These are phyloP conservation scores for Saccharomycopsis crataegensis DNA, from an alignment of 1,139 yeast species.

Conservation along the genomic window DNA sequence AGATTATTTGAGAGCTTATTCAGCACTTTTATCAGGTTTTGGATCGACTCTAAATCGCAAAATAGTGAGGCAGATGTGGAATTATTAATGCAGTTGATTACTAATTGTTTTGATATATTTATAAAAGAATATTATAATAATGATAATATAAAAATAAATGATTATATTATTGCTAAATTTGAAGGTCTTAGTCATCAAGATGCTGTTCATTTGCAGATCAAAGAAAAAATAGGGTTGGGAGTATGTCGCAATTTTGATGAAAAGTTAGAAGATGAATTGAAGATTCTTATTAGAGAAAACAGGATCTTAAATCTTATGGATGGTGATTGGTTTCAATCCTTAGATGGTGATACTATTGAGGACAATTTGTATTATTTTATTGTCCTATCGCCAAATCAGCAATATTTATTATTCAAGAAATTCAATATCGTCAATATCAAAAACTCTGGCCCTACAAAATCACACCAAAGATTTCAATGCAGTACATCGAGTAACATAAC, in stretches of 20 bases:
- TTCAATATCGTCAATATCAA: background rate
- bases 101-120: too few species aligned
- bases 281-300: background rate
- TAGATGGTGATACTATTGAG: background rate
- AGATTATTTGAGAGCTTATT: background rate
- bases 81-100: background rate
- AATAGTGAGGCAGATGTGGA: background rate
- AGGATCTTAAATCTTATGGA: background rate
- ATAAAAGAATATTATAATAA: too few species aligned
- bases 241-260: background rate
- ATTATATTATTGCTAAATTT: background rate
- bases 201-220: background rate
- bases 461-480: background rate
- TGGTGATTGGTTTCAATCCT: background rate
- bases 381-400: slow-evolving; percentile 1
- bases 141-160: too few species aligned
- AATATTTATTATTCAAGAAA: slow-evolving; percentile 1
- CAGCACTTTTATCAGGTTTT: background rate
- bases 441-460: too few species aligned
- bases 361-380: background rate
- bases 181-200: background rate
- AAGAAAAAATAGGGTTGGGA: background rate
- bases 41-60: background rate
- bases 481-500: too few species aligned
- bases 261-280: background rate